Conservation (phyloP, 1,284 basidiomycete genomes). For the Malassezia sympodialis region DNA sequence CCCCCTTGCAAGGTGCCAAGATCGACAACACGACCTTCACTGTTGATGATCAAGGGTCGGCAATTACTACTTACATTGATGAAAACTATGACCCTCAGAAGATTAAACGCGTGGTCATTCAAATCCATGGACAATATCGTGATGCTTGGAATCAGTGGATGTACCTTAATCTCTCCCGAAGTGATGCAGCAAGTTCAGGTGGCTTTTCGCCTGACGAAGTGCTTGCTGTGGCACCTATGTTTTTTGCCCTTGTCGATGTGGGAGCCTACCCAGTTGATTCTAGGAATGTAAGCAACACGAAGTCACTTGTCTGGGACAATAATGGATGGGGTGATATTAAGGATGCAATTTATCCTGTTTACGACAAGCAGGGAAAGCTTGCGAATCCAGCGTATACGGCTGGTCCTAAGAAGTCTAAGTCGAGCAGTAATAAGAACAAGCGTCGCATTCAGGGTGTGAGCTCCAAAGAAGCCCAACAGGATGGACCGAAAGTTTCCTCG, state of each 20-base stretch:
- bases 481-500: slow-evolving; percentile 13
- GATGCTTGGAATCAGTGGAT: slow-evolving; percentile 42
- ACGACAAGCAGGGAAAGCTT: slow-evolving; percentile 6
- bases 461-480: not conserved
- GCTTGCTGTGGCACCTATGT: slow-evolving; percentile 35
- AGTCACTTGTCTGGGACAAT: slow-evolving; percentile 15
- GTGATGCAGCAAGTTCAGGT: slow-evolving; percentile 9
- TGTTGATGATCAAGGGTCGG: slow-evolving; percentile 20
- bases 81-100: slow-evolving; percentile 20
- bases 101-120: slow-evolving; percentile 35
- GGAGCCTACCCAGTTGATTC: slow-evolving; percentile 26
- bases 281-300: slow-evolving; percentile 7
- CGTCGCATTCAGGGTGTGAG: not conserved
- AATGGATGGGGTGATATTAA: slow-evolving; percentile 31
- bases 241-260: slow-evolving; percentile 26
- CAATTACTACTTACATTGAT: slow-evolving; percentile 30
- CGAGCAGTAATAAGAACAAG: not conserved
- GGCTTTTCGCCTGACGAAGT: slow-evolving; percentile 31
- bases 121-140: slow-evolving; percentile 37
- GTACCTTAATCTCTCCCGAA: slow-evolving; percentile 30
- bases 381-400: slow-evolving; percentile 4
- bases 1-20: slow-evolving; percentile 24
- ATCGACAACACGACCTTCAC: slow-evolving; percentile 32
- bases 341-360: slow-evolving; percentile 23
- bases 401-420: not conserved